These are phyloP conservation scores for Sarcodon aspratus DNA, from an alignment of 768 basidiomycete genomes.

Conservation along the genomic window DNA sequence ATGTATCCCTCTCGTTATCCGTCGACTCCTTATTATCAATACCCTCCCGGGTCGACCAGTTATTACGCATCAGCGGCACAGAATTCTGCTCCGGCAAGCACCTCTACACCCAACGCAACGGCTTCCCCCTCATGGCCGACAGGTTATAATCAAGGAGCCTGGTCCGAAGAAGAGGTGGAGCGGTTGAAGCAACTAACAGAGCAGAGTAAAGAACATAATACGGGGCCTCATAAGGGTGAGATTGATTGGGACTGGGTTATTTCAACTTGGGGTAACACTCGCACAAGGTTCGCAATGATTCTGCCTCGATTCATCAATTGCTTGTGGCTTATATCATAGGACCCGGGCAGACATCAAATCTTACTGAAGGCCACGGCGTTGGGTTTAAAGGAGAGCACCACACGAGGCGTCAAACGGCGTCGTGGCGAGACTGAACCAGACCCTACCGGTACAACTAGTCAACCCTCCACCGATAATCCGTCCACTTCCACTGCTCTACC, in stretches of 20 bases:
- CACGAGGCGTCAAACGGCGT: conserved; percentile 49
- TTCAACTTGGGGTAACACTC: conserved; percentile 58
- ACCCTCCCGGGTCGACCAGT: conserved; percentile 17
- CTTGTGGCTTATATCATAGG: neutral
- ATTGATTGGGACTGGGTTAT: conserved; percentile 78
- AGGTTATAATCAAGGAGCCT: conserved; percentile 33
- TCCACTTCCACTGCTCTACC: neutral
- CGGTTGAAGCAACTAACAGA: conserved; percentile 58
- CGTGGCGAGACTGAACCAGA: conserved; percentile 20
- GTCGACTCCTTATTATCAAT: conserved; percentile 53
- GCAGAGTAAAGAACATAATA: conserved; percentile 35
- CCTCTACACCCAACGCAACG: conserved; percentile 8
- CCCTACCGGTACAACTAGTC: neutral
- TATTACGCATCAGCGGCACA: conserved; percentile 5
- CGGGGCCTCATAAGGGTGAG: conserved; percentile 35
- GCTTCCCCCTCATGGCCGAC: conserved; percentile 2
- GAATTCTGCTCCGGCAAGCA: conserved; percentile 6
- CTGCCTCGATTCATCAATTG: neutral
- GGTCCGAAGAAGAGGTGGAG: conserved; percentile 72
- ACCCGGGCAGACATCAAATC: conserved; percentile 57
- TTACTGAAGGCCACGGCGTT: conserved; percentile 72
- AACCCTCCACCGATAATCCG: neutral
- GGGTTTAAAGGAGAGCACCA: conserved; percentile 67
- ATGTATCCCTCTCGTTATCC: conserved; percentile 38
- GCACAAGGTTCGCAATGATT: conserved; percentile 45